phyloP scores from a whole-genome alignment of 2,329 filamentous ascomycete species.

The Pseudogymnoascus sp. region DNA sequence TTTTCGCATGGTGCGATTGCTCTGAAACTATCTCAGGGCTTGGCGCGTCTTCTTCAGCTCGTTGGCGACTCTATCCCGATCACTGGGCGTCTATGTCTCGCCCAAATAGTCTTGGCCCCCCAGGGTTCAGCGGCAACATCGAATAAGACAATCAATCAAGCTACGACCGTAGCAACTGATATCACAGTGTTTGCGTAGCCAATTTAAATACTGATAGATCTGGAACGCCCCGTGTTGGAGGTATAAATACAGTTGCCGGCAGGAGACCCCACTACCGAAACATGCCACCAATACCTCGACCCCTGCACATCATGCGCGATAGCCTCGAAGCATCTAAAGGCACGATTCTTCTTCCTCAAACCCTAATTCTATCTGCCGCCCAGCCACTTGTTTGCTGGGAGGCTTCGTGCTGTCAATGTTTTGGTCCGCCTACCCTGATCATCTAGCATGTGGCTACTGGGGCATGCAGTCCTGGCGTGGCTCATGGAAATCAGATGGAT shows the following conservation, averaged over 20 bases:
- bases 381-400: slow-evolving; percentile 2
- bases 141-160: not conserved
- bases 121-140: not conserved
- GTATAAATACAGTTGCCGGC: not conserved
- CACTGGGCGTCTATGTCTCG: slow-evolving; percentile 1
- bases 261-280: slow-evolving; percentile 2
- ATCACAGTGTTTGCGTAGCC: not conserved
- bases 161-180: not conserved
- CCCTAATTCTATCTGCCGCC: not conserved
- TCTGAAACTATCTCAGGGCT: slow-evolving; percentile 3
- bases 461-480: not conserved
- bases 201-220: not conserved
- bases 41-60: not conserved
- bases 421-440: not conserved
- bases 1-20: not conserved
- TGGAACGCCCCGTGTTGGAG: not conserved
- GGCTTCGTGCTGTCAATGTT: not conserved
- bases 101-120: not conserved
- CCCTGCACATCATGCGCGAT: not conserved
- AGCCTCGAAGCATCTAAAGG: not conserved
- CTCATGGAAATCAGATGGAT: slow-evolving; percentile 5
- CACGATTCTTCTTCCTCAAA: not conserved
- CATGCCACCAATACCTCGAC: slow-evolving; percentile 1
- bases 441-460: not conserved
- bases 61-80: not conserved